phyloP scores from a whole-genome alignment of 768 basidiomycete species.

The Podaxis sp. region DNA sequence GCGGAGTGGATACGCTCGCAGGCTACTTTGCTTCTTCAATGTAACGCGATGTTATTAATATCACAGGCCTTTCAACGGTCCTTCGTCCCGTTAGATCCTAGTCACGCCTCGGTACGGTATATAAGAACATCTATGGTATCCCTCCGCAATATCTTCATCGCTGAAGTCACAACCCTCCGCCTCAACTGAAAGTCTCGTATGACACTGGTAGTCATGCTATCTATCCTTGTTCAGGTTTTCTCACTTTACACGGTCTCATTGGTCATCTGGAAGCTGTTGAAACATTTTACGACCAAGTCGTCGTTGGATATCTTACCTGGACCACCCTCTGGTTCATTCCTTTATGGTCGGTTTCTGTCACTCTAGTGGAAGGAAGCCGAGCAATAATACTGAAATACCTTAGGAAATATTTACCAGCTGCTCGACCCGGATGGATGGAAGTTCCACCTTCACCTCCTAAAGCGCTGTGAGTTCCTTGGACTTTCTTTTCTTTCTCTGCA shows the following conservation, averaged over 20 bases:
- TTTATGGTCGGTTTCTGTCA: constrained; percentile 6
- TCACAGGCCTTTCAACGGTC: too few species aligned
- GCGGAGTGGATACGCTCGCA: too few species aligned
- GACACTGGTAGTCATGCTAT: background rate
- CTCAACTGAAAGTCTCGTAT: background rate
- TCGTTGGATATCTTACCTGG: constrained; percentile 14
- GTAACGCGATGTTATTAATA: too few species aligned
- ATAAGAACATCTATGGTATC: too few species aligned
- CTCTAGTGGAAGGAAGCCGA: background rate
- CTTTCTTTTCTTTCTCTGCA: background rate
- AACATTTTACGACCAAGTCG: background rate
- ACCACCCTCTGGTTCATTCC: constrained; percentile 11
- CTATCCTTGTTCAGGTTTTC: background rate
- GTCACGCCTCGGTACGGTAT: too few species aligned
- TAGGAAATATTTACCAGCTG: constrained; percentile 35
- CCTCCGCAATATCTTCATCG: too few species aligned
- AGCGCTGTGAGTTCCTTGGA: constrained; percentile 26
- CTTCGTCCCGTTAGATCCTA: too few species aligned
- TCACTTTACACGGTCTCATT: background rate
- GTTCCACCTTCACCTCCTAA: constrained; percentile 32
- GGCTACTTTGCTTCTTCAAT: too few species aligned
- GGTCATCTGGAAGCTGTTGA: constrained; percentile 8
- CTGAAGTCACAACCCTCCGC: background rate
- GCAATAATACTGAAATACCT: background rate
- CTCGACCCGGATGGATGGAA: constrained; percentile 33